Base-by-base conservation (phyloP, 345 rosid species). In the Bruguiera parviflora region DNA sequence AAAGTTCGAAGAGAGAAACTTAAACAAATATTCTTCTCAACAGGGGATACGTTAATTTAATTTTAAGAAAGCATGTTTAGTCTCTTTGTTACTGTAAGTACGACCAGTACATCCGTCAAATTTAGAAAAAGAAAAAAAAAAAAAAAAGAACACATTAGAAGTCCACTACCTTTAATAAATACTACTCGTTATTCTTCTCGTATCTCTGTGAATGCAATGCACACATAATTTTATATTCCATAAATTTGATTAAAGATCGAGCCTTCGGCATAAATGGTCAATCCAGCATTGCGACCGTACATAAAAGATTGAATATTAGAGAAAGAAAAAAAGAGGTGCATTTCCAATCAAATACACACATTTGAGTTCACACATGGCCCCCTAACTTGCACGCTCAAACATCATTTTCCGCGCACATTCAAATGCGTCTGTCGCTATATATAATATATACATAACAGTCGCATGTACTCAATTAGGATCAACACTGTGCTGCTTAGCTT, bases 101-200 rank as follows among this genome's bases (percentile, higher is more conserved):
- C 66, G 70, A 77, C 27, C 64, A 78, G 52, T 73, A 70, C 69
- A 81, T 53, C 74, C 81, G 55, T 70, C 39, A 70, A 71, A 78
- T 79, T 49, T 58, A 58, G 55, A 49, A 64, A 68, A 66, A 58
- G 55, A 49, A 64, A 68, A 66, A 49, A 64, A 68, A 66, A 49
- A 64, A 68, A 66, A 75, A 55, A 27, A 75, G 43, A 67, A 25
- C 68, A 74, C 8, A 60, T 43, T 49, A 51, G 49, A 75, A 77
- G 64, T 70, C 78, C 72, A 57, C 47, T 22, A 16, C 58, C 76
- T 73, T 73, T 79, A 70, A 13, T 33, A 33, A 33, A 33, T 5
- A 6, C 6, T 33, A 6, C 8, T 33, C 1, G 5, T 33, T 33
- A 33, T 33, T 6, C 8, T 33, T 33, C 28, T 27, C 28, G 28